Conservation (phyloP, 2,329 filamentous ascomycete genomes). For the Colletotrichum higginsianum region DNA sequence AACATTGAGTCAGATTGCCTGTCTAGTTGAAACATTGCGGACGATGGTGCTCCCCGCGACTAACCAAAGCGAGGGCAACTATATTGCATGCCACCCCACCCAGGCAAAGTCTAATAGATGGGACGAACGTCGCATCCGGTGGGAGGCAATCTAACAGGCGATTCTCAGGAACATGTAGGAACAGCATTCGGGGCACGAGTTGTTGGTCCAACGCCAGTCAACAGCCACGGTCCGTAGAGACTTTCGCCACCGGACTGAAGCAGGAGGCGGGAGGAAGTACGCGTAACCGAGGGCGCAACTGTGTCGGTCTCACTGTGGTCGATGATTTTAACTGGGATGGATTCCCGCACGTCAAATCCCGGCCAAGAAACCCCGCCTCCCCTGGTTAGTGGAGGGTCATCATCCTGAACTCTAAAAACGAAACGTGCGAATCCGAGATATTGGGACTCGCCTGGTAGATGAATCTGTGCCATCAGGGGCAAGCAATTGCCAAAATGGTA, state of each 20-base stretch:
- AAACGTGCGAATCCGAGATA: neutral
- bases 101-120: constrained; percentile 14
- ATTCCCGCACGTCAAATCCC: too few species aligned
- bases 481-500: neutral
- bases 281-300: too few species aligned
- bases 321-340: too few species aligned
- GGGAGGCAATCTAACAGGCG: too few species aligned
- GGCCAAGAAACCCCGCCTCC: too few species aligned
- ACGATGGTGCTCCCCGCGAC: neutral
- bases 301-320: too few species aligned
- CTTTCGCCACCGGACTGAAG: too few species aligned
- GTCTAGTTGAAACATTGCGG: constrained; percentile 9
- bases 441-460: neutral
- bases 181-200: neutral
- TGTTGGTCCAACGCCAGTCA: too few species aligned
- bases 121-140: constrained; percentile 7
- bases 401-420: neutral
- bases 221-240: too few species aligned
- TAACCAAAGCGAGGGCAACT: neutral
- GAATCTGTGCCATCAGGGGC: neutral
- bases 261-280: too few species aligned
- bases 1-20: neutral
- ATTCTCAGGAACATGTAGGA: neutral
- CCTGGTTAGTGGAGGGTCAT: neutral
- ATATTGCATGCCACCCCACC: neutral